Conservation (phyloP, 768 basidiomycete genomes). For the Pleurotus pulmonarius region DNA sequence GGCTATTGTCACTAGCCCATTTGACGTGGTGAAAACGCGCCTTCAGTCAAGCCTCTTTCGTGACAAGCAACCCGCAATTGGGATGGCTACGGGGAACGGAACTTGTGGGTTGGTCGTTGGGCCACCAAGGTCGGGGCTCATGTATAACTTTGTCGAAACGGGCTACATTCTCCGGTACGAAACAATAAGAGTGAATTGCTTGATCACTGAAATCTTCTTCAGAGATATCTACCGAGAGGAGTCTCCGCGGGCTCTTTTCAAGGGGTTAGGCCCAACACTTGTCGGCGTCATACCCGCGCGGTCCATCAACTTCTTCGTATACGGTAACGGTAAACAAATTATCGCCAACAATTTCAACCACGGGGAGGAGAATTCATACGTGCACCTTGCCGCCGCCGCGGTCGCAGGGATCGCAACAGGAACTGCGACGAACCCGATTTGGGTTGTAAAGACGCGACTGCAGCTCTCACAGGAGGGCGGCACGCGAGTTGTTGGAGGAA, state of each 20-base stretch:
- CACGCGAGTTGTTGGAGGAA: slow-evolving; percentile 42
- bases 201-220: neutral
- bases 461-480: slow-evolving; percentile 57
- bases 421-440: slow-evolving; percentile 94
- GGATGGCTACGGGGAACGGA: slow-evolving; percentile 33
- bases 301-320: slow-evolving; percentile 97
- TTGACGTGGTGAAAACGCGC: slow-evolving; percentile 98
- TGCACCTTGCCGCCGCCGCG: slow-evolving; percentile 86
- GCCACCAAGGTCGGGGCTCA: slow-evolving; percentile 45
- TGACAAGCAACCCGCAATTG: slow-evolving; percentile 33
- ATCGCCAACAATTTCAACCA: slow-evolving; percentile 81
- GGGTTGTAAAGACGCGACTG: slow-evolving; percentile 97
- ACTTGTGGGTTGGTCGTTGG: slow-evolving; percentile 34
- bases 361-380: slow-evolving; percentile 75
- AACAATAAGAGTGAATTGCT: neutral
- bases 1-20: slow-evolving; percentile 93
- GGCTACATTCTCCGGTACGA: slow-evolving; percentile 81
- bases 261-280: slow-evolving; percentile 89
- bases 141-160: slow-evolving; percentile 96
- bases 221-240: slow-evolving; percentile 89
- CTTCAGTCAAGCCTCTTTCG: slow-evolving; percentile 86
- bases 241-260: slow-evolving; percentile 86
- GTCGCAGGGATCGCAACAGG: slow-evolving; percentile 84
- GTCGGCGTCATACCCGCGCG: slow-evolving; percentile 95
- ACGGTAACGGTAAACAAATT: slow-evolving; percentile 93